phyloP scores from a whole-genome alignment of 495 filamentous ascomycete genomes.

The Immersiella caudata region DNA sequence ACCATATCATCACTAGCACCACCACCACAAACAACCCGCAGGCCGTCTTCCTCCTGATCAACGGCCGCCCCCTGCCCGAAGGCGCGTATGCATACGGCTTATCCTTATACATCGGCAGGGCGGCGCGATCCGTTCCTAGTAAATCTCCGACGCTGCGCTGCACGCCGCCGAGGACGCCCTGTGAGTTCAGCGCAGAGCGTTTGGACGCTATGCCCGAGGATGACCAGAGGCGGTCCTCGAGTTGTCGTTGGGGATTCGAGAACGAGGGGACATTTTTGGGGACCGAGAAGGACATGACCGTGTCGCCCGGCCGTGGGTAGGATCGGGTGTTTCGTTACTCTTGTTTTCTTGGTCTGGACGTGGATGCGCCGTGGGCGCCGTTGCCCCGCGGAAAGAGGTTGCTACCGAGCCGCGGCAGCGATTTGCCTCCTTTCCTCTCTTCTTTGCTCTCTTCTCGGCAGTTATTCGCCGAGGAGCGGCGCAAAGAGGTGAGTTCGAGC shows the following conservation, averaged over 20 bases:
- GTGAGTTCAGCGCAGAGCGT: constrained; percentile 28
- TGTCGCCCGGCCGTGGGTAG: constrained; percentile 26
- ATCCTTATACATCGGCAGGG: constrained; percentile 97
- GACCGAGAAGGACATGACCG: constrained; percentile 67
- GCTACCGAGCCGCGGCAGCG: not conserved
- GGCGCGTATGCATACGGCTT: constrained; percentile 80
- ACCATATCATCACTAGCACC: constrained; percentile 58
- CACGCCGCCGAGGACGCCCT: constrained; percentile 49
- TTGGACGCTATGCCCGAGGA: constrained; percentile 37
- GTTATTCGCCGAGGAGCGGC: not conserved
- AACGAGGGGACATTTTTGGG: constrained; percentile 74
- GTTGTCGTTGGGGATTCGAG: constrained; percentile 64
- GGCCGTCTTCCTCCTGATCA: constrained; percentile 58
- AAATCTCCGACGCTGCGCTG: constrained; percentile 48
- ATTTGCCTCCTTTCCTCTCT: not conserved
- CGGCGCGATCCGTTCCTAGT: constrained; percentile 55
- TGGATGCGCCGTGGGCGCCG: not conserved
- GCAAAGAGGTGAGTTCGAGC: not conserved
- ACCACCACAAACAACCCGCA: constrained; percentile 53
- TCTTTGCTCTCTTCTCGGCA: not conserved
- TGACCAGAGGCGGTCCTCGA: constrained; percentile 71
- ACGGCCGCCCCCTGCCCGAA: constrained; percentile 50
- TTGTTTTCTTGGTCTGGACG: constrained; percentile 36
- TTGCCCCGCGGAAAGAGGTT: not conserved
- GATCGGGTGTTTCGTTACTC: constrained; percentile 20